Conservation (phyloP, 208 protist species). For the Pavlovales sp. region DNA sequence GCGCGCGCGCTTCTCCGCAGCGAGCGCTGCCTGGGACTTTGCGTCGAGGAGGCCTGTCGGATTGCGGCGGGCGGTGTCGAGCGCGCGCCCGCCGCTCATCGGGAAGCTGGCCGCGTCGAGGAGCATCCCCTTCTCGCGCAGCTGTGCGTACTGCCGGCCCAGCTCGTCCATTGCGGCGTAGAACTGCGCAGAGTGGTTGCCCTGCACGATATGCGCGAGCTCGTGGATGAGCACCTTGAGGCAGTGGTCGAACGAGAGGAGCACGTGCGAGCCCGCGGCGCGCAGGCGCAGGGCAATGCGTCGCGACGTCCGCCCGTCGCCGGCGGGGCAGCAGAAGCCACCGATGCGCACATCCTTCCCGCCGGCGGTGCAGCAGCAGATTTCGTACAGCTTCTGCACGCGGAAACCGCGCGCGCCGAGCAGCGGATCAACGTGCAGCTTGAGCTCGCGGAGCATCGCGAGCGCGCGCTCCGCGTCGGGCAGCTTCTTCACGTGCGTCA, state of each 20-base stretch:
- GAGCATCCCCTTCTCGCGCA: neutral
- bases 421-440: neutral
- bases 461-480: neutral
- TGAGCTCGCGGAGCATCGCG: neutral
- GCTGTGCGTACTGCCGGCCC: neutral
- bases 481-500: neutral
- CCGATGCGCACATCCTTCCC: neutral
- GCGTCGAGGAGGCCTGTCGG: neutral
- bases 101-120: conserved; percentile 5
- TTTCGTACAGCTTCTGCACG: conserved; percentile 4
- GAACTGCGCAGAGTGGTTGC: conserved; percentile 24
- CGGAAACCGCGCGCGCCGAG: neutral
- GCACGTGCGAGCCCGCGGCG: neutral
- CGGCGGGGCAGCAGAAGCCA: conserved; percentile 17
- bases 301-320: neutral
- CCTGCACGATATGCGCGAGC: conserved; percentile 11
- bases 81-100: neutral
- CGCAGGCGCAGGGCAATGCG: conserved; percentile 30
- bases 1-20: neutral
- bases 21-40: neutral
- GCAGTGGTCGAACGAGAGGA: neutral
- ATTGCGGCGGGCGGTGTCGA: neutral
- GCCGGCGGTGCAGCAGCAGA: conserved; percentile 31
- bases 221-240: conserved; percentile 23
- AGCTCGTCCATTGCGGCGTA: conserved; percentile 27